phyloP scores from a whole-genome alignment of 768 basidiomycete species.

The Leccinum longicurvipes region DNA sequence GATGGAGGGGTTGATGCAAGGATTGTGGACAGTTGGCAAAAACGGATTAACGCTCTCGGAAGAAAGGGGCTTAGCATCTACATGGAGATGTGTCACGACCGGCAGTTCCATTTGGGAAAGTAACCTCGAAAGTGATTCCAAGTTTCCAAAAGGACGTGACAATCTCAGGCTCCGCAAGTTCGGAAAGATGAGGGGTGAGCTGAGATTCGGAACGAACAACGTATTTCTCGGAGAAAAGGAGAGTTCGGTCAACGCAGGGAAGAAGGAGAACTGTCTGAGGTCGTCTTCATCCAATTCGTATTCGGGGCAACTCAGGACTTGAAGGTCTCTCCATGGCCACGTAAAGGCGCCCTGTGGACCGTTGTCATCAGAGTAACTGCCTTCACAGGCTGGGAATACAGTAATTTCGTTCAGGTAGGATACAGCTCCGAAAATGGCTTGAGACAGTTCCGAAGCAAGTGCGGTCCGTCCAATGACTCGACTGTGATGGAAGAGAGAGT shows the following conservation, averaged over 20 bases:
- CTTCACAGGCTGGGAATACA: no score
- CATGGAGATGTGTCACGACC: background rate
- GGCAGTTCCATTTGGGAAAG: background rate
- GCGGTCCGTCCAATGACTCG: no score
- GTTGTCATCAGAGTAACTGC: no score
- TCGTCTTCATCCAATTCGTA: background rate
- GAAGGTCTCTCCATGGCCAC: background rate
- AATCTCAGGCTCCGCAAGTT: background rate
- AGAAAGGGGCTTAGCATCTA: background rate
- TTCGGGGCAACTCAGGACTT: background rate
- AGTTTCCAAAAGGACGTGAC: background rate
- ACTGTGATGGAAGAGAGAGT: no score
- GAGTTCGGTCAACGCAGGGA: background rate
- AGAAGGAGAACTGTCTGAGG: background rate
- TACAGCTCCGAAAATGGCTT: no score
- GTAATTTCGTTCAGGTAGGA: no score
- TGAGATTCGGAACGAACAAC: no score
- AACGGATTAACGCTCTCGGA: background rate
- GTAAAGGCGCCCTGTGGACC: no score
- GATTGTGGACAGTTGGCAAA: no score
- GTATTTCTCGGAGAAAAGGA: background rate
- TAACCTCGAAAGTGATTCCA: background rate
- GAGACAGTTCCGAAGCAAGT: no score
- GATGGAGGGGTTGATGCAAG: no score
- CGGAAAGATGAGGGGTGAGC: background rate